Base-by-base conservation (phyloP, 2,329 filamentous ascomycete genomes). In the Verticillium zaregamsianum region DNA sequence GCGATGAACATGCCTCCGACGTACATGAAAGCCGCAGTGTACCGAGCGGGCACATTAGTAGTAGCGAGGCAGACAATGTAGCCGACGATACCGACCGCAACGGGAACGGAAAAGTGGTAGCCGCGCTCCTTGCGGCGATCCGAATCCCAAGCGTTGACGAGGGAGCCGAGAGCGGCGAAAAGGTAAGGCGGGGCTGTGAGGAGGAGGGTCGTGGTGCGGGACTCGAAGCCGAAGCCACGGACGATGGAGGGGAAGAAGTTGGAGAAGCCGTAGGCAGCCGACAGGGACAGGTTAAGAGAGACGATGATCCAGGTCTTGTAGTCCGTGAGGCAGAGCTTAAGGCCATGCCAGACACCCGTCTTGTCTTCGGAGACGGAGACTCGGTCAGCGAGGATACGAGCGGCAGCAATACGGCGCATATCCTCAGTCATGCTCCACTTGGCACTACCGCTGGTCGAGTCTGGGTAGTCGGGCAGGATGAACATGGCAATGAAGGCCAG, bases 221-320 rank as follows among this genome's bases (percentile, higher is more conserved):
- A 89, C 0, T 85, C 84, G 0, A 90, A 77, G 0, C 84, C 87
- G 52, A 40, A 40, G 37, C 37, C 37, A 15, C 84, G 78, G 1
- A 89, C 83, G 49, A 90, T 86, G 0, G 80, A 84, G 0, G 87
- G 87, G 72, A 89, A 89, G 74, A 88, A 88, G 68, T 88, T 88
- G 57, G 86, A 84, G 67, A 88, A 87, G 1, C 81, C 83, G 67
- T 86, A 82, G 0, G 79, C 78, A 1, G 84, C 85, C 82, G 67
- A 86, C 82, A 3, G 86, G 71, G 23, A 86, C 71, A 2, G 82
- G 76, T 59, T 86, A 85, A 1, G 86, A 63, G 64, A 40, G 6
- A 40, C 37, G 15, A 40, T 40, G 37, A 40, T 40, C 37, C 37
- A 40, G 5, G 37, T 40, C 37, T 40, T 40, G 37, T 40, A 40